phyloP scores from a whole-genome alignment of 768 basidiomycete genomes.

The Trametes cingulata region DNA sequence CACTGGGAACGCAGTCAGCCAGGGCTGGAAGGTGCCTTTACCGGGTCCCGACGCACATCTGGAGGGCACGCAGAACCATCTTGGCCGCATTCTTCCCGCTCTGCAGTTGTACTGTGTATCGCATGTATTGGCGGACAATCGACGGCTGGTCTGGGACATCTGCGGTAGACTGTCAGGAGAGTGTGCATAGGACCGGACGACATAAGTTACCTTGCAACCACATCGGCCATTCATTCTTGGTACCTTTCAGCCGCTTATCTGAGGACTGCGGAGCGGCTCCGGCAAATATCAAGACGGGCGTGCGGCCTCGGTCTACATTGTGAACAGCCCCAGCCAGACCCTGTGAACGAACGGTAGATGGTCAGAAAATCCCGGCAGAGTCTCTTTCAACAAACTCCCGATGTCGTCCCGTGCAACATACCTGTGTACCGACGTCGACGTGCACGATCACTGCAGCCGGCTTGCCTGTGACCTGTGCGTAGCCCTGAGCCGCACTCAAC shows the following conservation, averaged over 20 bases:
- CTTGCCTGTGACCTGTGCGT: slow-evolving; percentile 62
- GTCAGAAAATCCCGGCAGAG: not conserved
- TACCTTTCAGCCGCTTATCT: slow-evolving; percentile 57
- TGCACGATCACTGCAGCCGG: slow-evolving; percentile 76
- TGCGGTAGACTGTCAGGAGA: slow-evolving; percentile 27
- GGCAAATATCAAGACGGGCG: slow-evolving; percentile 73
- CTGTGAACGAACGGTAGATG: slow-evolving; percentile 32
- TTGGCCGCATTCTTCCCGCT: slow-evolving; percentile 54
- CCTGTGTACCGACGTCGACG: slow-evolving; percentile 72
- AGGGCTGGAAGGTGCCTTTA: not conserved
- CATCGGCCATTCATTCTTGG: slow-evolving; percentile 75
- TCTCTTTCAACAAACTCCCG: too few species aligned
- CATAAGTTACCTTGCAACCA: slow-evolving; percentile 60
- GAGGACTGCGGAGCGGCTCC: slow-evolving; percentile 65
- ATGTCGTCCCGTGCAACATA: slow-evolving; percentile 24
- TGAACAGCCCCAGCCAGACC: slow-evolving; percentile 72
- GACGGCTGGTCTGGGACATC: slow-evolving; percentile 69
- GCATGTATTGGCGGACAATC: slow-evolving; percentile 78
- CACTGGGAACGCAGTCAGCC: slow-evolving; percentile 40
- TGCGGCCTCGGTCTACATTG: slow-evolving; percentile 62
- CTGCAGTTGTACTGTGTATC: slow-evolving; percentile 59
- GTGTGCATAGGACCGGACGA: not conserved
- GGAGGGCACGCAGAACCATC: slow-evolving; percentile 57
- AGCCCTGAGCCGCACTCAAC: slow-evolving; percentile 70
- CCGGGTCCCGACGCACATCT: slow-evolving; percentile 49